These are phyloP conservation scores for Microsporum audouinii DNA, from an alignment of 2,329 filamentous ascomycete genomes.

Conservation along the genomic window DNA sequence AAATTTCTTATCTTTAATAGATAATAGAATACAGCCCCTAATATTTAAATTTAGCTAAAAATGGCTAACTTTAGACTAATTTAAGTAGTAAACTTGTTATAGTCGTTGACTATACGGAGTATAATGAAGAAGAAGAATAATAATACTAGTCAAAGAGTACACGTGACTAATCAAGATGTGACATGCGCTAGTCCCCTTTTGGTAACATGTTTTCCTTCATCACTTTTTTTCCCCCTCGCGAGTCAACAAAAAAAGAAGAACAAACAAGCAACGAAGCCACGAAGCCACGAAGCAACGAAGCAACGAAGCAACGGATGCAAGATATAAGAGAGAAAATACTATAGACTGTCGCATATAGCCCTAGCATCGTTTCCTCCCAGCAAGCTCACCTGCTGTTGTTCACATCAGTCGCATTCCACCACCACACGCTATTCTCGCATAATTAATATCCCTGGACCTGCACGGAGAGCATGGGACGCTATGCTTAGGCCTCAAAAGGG, in stretches of 20 bases:
- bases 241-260: conserved; percentile 5
- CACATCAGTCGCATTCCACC: neutral
- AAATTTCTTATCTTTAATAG: too few relatives aligned
- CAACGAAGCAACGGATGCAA: neutral
- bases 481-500: conserved; percentile 29
- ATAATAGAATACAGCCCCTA: too few relatives aligned
- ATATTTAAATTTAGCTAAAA: too few relatives aligned
- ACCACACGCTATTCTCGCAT: neutral
- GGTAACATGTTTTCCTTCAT: conserved; percentile 17
- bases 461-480: conserved; percentile 21
- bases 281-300: neutral
- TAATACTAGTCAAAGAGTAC: too few relatives aligned
- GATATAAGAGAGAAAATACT: neutral
- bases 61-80: too few relatives aligned
- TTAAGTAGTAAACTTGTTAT: too few relatives aligned
- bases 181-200: conserved; percentile 9
- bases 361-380: neutral
- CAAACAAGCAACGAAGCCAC: neutral
- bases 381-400: neutral
- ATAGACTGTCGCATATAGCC: neutral
- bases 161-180: neutral
- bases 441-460: neutral
- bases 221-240: conserved; percentile 6
- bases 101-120: too few relatives aligned
- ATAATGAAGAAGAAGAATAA: too few relatives aligned